Conservation (phyloP, 2,329 filamentous ascomycete genomes). For the Aschersonia sp. region DNA sequence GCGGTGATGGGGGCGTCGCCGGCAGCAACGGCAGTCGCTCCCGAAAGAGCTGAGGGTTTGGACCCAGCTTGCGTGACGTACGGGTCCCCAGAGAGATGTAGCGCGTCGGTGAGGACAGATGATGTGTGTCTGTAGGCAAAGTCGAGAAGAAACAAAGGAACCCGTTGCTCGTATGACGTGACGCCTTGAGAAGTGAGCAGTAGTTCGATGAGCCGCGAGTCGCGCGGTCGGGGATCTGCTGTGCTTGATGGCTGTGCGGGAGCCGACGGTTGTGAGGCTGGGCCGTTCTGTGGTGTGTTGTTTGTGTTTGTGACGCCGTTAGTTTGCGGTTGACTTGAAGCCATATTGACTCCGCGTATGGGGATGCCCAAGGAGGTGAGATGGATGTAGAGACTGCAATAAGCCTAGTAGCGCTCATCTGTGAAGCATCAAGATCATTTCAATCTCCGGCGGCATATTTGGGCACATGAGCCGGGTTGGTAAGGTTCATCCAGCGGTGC, state of each 20-base stretch:
- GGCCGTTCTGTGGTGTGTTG: slow-evolving; percentile 15
- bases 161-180: slow-evolving; percentile 66
- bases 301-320: slow-evolving; percentile 35
- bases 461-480: too few relatives aligned
- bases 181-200: slow-evolving; percentile 69
- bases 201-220: slow-evolving; percentile 66
- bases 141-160: slow-evolving; percentile 70
- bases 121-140: slow-evolving; percentile 76
- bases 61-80: slow-evolving; percentile 45
- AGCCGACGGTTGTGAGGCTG: slow-evolving; percentile 16
- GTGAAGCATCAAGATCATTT: too few relatives aligned
- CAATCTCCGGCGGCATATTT: too few relatives aligned
- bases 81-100: slow-evolving; percentile 55
- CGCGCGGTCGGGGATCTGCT: slow-evolving; percentile 50
- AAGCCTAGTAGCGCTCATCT: too few relatives aligned
- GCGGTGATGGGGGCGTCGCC: slow-evolving; percentile 45
- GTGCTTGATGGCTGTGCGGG: slow-evolving; percentile 6
- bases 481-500: too few relatives aligned
- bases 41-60: slow-evolving; percentile 32
- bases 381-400: neutral
- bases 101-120: slow-evolving; percentile 53
- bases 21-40: slow-evolving; percentile 31
- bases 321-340: slow-evolving; percentile 30
- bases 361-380: neutral
- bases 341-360: slow-evolving; percentile 11